Evolutionary conservation across 2,329 filamentous ascomycete species (phyloP), one percentile per base, ranked within the genome.

Genomic region (Scedosporium apiospermum): DNA sequence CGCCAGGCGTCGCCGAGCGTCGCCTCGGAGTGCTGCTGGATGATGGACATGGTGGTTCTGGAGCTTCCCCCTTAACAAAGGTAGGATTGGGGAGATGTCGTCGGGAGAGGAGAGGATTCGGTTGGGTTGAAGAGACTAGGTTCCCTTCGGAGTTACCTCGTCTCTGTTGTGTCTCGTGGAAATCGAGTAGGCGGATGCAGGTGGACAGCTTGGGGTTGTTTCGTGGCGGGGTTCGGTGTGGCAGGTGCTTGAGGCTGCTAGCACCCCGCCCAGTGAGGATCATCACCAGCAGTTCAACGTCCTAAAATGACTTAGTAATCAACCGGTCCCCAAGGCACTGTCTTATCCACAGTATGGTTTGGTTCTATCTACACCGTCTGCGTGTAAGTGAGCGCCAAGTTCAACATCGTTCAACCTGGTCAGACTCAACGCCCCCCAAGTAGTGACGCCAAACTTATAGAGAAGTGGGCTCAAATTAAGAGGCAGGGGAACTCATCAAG

Each of bases 1-100:
- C 93, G 90, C 85, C 85, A 88, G 71, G 83, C 82, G 68, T 88
- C 85, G 75, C 78, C 78, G 62, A 88, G 80, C 68, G 84, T 80
- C 63, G 82, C 81, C 64, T 78, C 76, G 60, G 81, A 84, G 75
- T 86, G 82, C 73, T 88, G 83, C 72, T 87, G 85, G 68, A 87
- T 87, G 71, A 88, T 86, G 61, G 85, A 88, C 85, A 88, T 88
- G 30, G 27, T 16, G 27, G 21, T 16, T 16, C 6, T 41, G 27
- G 21, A 27, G 34, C 34, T 23, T 57, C n/a, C 16, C 16, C 44
- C 6, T 34, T 34, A 34, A 9, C 30, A 34, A 34, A 6, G 21
- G 16, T 30, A 21, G 38, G 30, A 30, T 27, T 3, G 42, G 44
- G 2, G 4, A 2, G 34, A 23, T 0, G 44, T 23, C 16, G n/a